Conservation (phyloP, 768 basidiomycete species). For the Pleurotus ostreatus region DNA sequence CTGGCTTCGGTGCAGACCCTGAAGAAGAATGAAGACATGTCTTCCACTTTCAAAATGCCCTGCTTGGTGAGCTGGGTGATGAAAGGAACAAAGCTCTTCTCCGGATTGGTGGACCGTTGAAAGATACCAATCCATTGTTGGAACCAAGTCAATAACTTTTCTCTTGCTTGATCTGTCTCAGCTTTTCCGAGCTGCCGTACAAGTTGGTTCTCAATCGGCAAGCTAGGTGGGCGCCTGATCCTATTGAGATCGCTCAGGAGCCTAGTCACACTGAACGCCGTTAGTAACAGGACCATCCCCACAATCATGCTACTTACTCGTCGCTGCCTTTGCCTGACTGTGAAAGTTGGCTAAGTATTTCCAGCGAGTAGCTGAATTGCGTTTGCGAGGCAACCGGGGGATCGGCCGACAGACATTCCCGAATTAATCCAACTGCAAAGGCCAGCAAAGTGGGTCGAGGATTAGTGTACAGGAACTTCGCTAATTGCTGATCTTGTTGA, state of each 20-base stretch:
- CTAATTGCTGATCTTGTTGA: slow-evolving; percentile 87
- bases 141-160: slow-evolving; percentile 76
- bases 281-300: slow-evolving; percentile 9
- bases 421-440: slow-evolving; percentile 80
- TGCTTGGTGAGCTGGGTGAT: slow-evolving; percentile 97
- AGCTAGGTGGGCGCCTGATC: slow-evolving; percentile 44
- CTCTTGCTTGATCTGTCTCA: slow-evolving; percentile 71
- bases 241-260: slow-evolving; percentile 84
- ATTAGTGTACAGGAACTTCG: slow-evolving; percentile 77
- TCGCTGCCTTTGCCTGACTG: slow-evolving; percentile 79
- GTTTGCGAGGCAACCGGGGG: slow-evolving; percentile 75
- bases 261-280: slow-evolving; percentile 48
- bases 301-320: slow-evolving; percentile 50
- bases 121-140: slow-evolving; percentile 96
- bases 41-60: slow-evolving; percentile 93
- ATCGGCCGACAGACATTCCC: slow-evolving; percentile 81
- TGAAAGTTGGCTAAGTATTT: slow-evolving; percentile 71
- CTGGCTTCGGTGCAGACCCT: slow-evolving; percentile 95
- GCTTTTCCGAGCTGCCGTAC: slow-evolving; percentile 52
- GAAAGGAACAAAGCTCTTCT: slow-evolving; percentile 94
- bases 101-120: slow-evolving; percentile 84
- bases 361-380: slow-evolving; percentile 78
- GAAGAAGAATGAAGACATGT: slow-evolving; percentile 97
- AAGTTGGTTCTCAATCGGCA: slow-evolving; percentile 16
- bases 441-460: slow-evolving; percentile 72